Evolutionary conservation across 768 basidiomycete genomes (phyloP).

Genomic region (Leucogyrophana mollusca): DNA sequence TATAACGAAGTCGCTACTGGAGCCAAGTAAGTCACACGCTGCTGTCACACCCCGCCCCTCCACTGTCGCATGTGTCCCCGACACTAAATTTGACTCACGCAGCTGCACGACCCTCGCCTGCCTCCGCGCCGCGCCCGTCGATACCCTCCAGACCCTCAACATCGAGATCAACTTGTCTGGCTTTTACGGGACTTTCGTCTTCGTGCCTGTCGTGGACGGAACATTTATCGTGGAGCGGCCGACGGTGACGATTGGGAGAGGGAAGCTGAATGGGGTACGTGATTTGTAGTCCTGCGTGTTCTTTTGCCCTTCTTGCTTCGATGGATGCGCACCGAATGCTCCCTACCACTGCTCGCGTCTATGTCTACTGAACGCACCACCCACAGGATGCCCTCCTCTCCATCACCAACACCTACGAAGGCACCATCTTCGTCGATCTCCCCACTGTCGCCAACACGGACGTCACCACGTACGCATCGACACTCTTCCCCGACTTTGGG

Average conservation of each 20-base stretch:
- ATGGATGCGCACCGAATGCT: too few relatives aligned
- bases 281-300: too few relatives aligned
- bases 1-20: constrained; percentile 32
- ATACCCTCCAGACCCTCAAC: constrained; percentile 25
- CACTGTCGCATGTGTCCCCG: too few relatives aligned
- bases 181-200: constrained; percentile 30
- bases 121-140: constrained; percentile 17
- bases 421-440: constrained; percentile 36
- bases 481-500: constrained; percentile 39
- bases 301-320: too few relatives aligned
- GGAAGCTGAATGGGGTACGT: constrained; percentile 33
- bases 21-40: constrained; percentile 36
- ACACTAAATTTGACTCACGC: too few relatives aligned
- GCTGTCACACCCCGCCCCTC: too few relatives aligned
- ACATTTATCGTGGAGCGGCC: constrained; percentile 33
- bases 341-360: too few relatives aligned
- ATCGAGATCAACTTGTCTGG: constrained; percentile 18
- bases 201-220: constrained; percentile 37
- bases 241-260: constrained; percentile 23
- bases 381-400: constrained; percentile 30
- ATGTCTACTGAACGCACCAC: neutral
- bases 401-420: constrained; percentile 38
- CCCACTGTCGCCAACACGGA: constrained; percentile 21
- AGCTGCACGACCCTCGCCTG: constrained; percentile 19
- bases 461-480: constrained; percentile 29